These are phyloP conservation scores for Musa acuminata DNA, from an alignment of 176 grass and related monocot genomes.

Conservation along the genomic window DNA sequence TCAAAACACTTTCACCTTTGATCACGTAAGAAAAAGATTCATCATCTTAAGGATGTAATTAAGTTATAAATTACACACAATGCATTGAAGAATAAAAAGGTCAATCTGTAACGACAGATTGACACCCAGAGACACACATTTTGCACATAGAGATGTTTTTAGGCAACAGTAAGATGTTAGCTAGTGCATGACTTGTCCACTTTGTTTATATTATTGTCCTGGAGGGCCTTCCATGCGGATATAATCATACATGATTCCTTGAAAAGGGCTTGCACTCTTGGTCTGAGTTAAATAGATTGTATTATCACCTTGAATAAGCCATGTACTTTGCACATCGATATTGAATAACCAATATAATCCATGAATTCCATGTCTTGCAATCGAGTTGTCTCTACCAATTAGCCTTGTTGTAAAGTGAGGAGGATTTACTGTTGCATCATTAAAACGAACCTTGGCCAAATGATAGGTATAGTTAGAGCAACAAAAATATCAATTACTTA, in stretches of 20 bases:
- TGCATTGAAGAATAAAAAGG: no score
- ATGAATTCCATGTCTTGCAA: conserved; percentile 79
- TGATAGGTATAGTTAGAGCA: not conserved
- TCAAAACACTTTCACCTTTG: no score
- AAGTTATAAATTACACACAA: no score
- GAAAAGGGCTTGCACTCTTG: conserved; percentile 51
- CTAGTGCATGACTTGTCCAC: not conserved
- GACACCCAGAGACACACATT: not conserved
- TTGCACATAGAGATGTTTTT: not conserved
- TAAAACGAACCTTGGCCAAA: conserved; percentile 55
- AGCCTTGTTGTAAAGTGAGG: conserved; percentile 56
- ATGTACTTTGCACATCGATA: conserved; percentile 34
- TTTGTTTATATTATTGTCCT: not conserved
- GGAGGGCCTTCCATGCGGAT: conserved; percentile 63
- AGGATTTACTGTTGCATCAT: conserved; percentile 24
- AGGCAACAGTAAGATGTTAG: not conserved
- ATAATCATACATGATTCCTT: conserved; percentile 88
- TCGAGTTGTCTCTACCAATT: conserved; percentile 71
- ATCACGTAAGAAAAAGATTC: no score
- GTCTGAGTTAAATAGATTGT: conserved; percentile 75
- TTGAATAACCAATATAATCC: conserved; percentile 69
- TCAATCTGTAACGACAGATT: not conserved
- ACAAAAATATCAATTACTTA: not conserved
- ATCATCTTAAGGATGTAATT: no score
- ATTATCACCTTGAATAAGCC: conserved; percentile 51